Evolutionary conservation across 75 land plant genomes (phyloP).

Genomic region (Pinus tabuliformis): DNA sequence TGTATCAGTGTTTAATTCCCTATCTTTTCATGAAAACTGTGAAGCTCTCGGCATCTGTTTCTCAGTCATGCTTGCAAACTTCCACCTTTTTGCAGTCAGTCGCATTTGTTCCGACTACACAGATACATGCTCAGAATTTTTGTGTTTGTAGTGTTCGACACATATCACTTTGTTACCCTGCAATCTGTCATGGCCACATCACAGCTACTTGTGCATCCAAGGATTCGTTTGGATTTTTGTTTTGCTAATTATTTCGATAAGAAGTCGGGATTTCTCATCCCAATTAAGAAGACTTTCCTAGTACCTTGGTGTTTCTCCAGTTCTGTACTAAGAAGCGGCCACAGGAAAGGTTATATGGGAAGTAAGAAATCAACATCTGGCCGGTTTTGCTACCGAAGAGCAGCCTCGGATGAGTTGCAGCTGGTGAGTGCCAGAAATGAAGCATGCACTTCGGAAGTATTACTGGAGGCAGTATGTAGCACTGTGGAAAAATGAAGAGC

Average conservation of each 20-base stretch:
- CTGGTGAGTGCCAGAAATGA: neutral
- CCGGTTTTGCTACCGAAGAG: neutral
- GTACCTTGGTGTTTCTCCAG: neutral
- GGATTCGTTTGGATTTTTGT: neutral
- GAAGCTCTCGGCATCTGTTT: too few relatives aligned
- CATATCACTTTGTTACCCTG: too few relatives aligned
- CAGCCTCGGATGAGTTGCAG: too few relatives aligned
- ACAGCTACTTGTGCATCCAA: neutral
- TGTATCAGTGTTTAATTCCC: too few relatives aligned
- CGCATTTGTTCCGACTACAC: too few relatives aligned
- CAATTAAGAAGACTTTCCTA: neutral
- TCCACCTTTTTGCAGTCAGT: too few relatives aligned
- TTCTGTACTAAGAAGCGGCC: too few relatives aligned
- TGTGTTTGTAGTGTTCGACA: too few relatives aligned
- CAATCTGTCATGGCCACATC: neutral
- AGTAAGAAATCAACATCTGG: neutral
- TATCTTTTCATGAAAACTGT: too few relatives aligned
- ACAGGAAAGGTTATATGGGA: too few relatives aligned
- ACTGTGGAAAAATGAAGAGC: neutral
- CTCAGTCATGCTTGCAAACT: too few relatives aligned
- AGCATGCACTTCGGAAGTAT: neutral
- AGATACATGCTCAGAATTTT: too few relatives aligned
- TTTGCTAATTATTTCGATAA: neutral
- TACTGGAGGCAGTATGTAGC: neutral
- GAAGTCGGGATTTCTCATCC: neutral